Base-by-base conservation (phyloP, 768 basidiomycete genomes). In the Leccinellum rugosiceps region DNA sequence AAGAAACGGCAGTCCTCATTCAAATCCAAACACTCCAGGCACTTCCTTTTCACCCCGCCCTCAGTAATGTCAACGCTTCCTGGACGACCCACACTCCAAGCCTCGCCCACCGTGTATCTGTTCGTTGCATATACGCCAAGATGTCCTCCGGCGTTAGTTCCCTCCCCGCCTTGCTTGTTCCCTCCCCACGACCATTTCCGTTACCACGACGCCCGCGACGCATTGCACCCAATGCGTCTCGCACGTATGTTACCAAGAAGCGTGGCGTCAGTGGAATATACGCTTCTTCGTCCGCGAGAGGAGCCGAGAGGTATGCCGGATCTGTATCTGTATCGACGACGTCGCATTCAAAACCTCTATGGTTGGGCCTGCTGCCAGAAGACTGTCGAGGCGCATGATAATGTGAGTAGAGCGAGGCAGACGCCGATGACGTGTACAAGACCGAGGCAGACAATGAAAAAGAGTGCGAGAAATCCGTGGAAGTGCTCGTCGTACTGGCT, bases 41-140 rank as follows among this genome's bases (percentile, higher is more conserved):
- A 19, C n/a, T 19, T n/a, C 35, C 8, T 38, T 17, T 9, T 51
- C 25, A 57, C 2, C 53, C 28, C 1, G 10, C 17, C 32, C 28
- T 66, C 62, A 62, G 44, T 26, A 78, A 63, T 53, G 77, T 72
- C 63, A 91, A 60, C 1, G 86, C 82, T 50, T 87, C 87, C 53
- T 82, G 76, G 1, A 91, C 77, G 57, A 75, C 77, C 84, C 86
- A 90, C 49, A 78, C 74, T 1, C 86, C 86, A 8, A 91, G 71
- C 61, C 77, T 77, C 59, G 75, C 78, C 89, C 89, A 92, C 30
- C 83, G 76, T 63, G 79, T 84, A 60, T 90, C 89, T 50, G 69
- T 74, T 55, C 72, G 75, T 49, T 68, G 66, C 63, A 92, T 62
- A 56, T 72, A 74, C 1, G 58, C 59, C 25, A 81, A 66, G 21